These are phyloP conservation scores for Cicer judaicum DNA, from an alignment of 306 rosid species.

Conservation along the genomic window DNA sequence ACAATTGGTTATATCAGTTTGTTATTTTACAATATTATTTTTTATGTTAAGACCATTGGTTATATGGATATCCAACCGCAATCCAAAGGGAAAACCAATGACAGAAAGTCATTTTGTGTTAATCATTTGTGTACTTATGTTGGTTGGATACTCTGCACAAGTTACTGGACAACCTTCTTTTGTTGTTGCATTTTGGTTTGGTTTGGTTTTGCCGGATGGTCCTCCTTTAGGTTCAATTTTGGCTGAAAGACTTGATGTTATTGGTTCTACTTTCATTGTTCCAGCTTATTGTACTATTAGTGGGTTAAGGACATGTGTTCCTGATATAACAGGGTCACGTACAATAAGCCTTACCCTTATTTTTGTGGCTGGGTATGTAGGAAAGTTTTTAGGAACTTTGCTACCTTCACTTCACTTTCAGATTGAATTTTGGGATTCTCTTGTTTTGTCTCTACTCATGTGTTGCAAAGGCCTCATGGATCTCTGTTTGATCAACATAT, in stretches of 20 bases:
- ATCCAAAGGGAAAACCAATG: conserved; percentile 32
- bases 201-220: conserved; percentile 37
- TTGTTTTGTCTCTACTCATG: conserved; percentile 45
- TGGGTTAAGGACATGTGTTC: conserved; percentile 35
- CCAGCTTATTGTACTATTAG: conserved; percentile 41
- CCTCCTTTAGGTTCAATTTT: conserved; percentile 47
- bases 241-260: conserved; percentile 31
- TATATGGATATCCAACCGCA: conserved; percentile 40
- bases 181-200: conserved; percentile 32
- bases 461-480: conserved; percentile 47
- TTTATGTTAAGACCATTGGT: conserved; percentile 40
- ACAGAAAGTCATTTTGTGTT: conserved; percentile 26
- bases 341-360: neutral
- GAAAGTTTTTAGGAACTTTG: conserved; percentile 43
- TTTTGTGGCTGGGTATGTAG: conserved; percentile 11
- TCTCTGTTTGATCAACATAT: neutral
- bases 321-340: neutral
- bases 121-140: conserved; percentile 30
- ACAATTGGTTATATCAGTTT: neutral
- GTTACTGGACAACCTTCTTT: conserved; percentile 33
- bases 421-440: conserved; percentile 42
- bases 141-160: conserved; percentile 25
- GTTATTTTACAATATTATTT: conserved; percentile 17
- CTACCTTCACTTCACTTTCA: conserved; percentile 39
- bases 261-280: conserved; percentile 42